Conservation (phyloP, 164 flowering plant species). For the Annona cherimola region DNA sequence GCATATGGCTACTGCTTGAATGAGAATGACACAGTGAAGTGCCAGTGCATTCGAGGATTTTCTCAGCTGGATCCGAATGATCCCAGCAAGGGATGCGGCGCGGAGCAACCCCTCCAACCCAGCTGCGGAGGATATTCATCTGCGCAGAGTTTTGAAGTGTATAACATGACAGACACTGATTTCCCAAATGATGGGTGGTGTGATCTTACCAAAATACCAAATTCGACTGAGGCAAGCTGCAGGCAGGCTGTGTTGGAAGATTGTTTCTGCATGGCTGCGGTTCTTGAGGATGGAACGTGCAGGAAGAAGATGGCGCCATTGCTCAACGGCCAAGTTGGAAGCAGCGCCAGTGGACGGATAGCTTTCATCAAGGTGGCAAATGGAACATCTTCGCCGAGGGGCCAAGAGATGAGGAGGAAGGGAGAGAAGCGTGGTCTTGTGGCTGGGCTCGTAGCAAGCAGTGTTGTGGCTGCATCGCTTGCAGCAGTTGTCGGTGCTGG, state of each 20-base stretch:
- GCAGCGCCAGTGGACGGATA: constrained; percentile 9
- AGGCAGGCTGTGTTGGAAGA: constrained; percentile 18
- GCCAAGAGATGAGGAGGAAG: not conserved
- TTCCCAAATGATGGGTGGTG: constrained; percentile 1
- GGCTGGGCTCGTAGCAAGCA: constrained; percentile 4
- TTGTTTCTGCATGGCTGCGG: constrained; percentile 21
- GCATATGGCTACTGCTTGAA: constrained; percentile 18
- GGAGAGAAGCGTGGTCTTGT: not conserved
- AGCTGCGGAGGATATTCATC: constrained; percentile 9
- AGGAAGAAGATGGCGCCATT: constrained; percentile 19
- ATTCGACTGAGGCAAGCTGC: constrained; percentile 16
- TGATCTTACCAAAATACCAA: constrained; percentile 9
- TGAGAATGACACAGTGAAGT: constrained; percentile 11
- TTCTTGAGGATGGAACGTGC: constrained; percentile 12
- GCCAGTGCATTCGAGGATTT: constrained; percentile 21
- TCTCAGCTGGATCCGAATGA: constrained; percentile 12
- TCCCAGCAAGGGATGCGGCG: constrained; percentile 19
- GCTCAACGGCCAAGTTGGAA: constrained; percentile 13
- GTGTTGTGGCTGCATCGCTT: not conserved
- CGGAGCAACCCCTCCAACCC: constrained; percentile 1
- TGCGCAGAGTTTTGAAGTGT: constrained; percentile 5
- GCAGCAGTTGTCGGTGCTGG: not conserved
- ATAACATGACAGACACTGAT: constrained; percentile 17
- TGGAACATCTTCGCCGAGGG: not conserved
- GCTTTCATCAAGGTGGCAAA: constrained; percentile 21